These are phyloP conservation scores for Sistotremastrum niveocremeum DNA, from an alignment of 768 basidiomycete genomes.

Conservation along the genomic window DNA sequence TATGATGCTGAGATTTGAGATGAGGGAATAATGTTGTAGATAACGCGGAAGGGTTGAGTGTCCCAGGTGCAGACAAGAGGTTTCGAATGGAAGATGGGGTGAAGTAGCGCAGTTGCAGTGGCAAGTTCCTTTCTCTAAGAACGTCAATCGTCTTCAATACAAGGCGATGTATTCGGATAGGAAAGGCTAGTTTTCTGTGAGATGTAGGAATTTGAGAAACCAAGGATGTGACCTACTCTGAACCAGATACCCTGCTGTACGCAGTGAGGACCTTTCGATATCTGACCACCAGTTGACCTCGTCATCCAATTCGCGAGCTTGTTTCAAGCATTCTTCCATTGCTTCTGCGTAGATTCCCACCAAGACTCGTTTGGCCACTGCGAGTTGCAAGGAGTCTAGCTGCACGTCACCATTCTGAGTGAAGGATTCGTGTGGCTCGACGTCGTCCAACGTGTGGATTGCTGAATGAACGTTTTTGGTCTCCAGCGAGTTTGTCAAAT, in stretches of 20 bases:
- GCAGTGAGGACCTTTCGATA: conserved; percentile 43
- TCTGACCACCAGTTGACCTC: conserved; percentile 83
- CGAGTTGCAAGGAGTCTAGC: conserved; percentile 26
- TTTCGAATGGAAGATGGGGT: conserved; percentile 33
- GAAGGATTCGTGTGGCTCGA: too few species aligned
- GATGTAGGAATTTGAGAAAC: conserved; percentile 13
- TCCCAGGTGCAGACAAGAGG: conserved; percentile 32
- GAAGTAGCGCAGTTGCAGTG: conserved; percentile 32
- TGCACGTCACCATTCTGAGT: conserved; percentile 8
- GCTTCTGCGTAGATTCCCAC: conserved; percentile 51
- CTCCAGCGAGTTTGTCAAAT: too few species aligned
- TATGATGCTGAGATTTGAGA: conserved; percentile 23
- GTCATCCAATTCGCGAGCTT: conserved; percentile 56
- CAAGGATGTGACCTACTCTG: conserved; percentile 47
- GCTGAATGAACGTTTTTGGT: too few species aligned
- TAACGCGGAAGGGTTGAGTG: conserved; percentile 33
- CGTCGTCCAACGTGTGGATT: too few species aligned
- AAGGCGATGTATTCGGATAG: conserved; percentile 10
- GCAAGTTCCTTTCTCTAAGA: conserved; percentile 29
- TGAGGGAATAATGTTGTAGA: conserved; percentile 57
- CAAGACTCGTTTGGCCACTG: conserved; percentile 35
- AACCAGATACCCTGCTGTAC: conserved; percentile 51
- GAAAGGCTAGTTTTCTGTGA: conserved; percentile 19
- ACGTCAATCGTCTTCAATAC: conserved; percentile 22
- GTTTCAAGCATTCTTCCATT: conserved; percentile 47